Base-by-base conservation (phyloP, 305 asterid genomes). In the Coffea humblotiana region DNA sequence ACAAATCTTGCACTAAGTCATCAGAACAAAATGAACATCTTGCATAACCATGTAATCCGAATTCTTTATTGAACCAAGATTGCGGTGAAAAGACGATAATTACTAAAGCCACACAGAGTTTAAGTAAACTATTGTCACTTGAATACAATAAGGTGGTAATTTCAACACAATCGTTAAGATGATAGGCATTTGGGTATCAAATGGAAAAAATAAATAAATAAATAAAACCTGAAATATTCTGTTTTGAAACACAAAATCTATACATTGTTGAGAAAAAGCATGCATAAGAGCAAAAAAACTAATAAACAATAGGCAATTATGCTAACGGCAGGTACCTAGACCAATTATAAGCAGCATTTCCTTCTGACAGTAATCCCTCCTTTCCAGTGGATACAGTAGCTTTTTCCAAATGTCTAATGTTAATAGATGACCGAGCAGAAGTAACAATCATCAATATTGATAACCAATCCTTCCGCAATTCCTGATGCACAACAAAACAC, bases 381-480 rank as follows among this genome's bases (percentile, higher is more conserved):
- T 96, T 96, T 81, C 99, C 99, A 3, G 98, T 94, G 76, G 99
- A 96, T 65, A 96, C 97, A n/a, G 99, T 96, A 83, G 99, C 99
- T 85, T 96, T 96, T 78, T 96, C 98, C 91, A 96, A 89, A 88
- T 96, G 99, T 81, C 98, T 90, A 80, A 96, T 94, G 86, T 93
- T 96, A 81, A 94, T 94, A 52, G 98, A 93, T 77, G 99, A 96
- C 78, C 98, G 97, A 68, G 98, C 97, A 89, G 99, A 96, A 84
- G 99, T 94, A 76, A 94, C 99, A 84, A 96, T 89, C 96, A 96
- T 92, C 94, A 96, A 87, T 79, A 96, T 75, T 61, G 97, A 93
- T 83, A 94, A 84, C 99, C 98, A 96, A 87, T 96, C 98, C 80
- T 87, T 96, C 69, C 98, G 97, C 61, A 96, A 84, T 79, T 90